Evolutionary conservation across 1,139 yeast genomes (phyloP).

Genomic region (Hansenula lynferdii): DNA sequence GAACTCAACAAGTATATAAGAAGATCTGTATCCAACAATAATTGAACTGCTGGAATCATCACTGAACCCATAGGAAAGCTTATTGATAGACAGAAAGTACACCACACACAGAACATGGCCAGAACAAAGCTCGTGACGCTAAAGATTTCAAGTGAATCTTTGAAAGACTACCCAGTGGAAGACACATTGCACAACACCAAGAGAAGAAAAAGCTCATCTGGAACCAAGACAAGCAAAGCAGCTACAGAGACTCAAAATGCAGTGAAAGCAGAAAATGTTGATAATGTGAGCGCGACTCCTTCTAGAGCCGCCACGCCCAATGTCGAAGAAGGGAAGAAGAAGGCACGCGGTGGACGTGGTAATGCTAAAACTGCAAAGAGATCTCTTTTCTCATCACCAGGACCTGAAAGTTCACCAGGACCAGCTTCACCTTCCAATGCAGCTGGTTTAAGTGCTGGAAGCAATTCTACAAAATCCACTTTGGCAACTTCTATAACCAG

Average conservation of each 20-base stretch:
- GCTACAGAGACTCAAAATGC: constrained; percentile 7
- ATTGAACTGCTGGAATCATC: too few relatives aligned
- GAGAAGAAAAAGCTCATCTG: constrained; percentile 7
- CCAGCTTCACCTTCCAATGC: not conserved
- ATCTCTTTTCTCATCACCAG: constrained; percentile 2
- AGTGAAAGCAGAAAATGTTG: not conserved
- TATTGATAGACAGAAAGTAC: too few relatives aligned
- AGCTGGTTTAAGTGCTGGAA: not conserved
- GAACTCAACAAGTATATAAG: too few relatives aligned
- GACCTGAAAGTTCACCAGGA: constrained; percentile 1
- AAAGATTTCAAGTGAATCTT: constrained; percentile 21
- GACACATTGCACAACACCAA: constrained; percentile 3
- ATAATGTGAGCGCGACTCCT: not conserved
- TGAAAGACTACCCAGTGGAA: constrained; percentile 15
- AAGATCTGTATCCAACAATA: too few relatives aligned
- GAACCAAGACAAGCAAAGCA: constrained; percentile 8
- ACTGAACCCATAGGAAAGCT: too few relatives aligned
- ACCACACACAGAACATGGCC: too few relatives aligned
- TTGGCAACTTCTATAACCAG: not conserved
- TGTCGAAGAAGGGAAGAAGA: constrained; percentile 3
- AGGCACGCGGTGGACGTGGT: constrained; percentile 6
- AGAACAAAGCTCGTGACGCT: constrained; percentile 24
- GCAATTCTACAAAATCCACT: not conserved
- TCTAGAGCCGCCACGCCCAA: constrained; percentile 6
- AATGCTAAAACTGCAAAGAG: not conserved